Evolutionary conservation across 805 yeast genomes (phyloP), one percentile per base, ranked within the genome.

Genomic region (Kodamaea laetipori): DNA sequence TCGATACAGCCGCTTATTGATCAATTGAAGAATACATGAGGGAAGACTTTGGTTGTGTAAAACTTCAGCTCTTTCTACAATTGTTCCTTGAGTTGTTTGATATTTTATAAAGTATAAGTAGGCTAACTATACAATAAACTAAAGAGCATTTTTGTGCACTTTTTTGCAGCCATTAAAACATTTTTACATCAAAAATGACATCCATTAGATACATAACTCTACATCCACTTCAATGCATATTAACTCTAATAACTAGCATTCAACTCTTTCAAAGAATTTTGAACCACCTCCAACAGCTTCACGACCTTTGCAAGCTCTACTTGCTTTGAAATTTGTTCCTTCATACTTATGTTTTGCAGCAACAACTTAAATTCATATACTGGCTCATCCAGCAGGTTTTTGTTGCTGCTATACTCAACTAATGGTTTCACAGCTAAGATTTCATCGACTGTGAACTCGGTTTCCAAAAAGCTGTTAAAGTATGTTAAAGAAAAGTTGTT

Each of bases 401-500:
- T 24, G 11, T 39, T 21, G n/a, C 27, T n/a, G 25, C 13, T 15
- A 25, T 27, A 37, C 16, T 19, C 30, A n/a, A 45, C 19, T 16
- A 46, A 24, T 21, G 12, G 16, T 30, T 37, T 43, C 16, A 39
- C 46, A n/a, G 6, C 11, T 12, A 46, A 30, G 8, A 37, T 17
- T 10, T 31, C 35, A 11, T 31, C 46, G 8, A 46, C 21, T 3
- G 34, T 9, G 8, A 18, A 11, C 8, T 28, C 39, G 1, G 44
- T 18, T 7, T 21, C 21, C 27, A 41, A 43, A 11, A 15, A 24
- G 21, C 38, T 46, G 12, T 33, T 36, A 24, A 54, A 44, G 12
- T 40, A 24, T 2, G 16, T 13, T 21, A 43, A 50, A 3, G 54
- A 47, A 7, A 55, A 35, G 16, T 52, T 46, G 39, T 52, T 54